Conservation (phyloP, 148 eudicot genomes). For the Dysphania ambrosioides region DNA sequence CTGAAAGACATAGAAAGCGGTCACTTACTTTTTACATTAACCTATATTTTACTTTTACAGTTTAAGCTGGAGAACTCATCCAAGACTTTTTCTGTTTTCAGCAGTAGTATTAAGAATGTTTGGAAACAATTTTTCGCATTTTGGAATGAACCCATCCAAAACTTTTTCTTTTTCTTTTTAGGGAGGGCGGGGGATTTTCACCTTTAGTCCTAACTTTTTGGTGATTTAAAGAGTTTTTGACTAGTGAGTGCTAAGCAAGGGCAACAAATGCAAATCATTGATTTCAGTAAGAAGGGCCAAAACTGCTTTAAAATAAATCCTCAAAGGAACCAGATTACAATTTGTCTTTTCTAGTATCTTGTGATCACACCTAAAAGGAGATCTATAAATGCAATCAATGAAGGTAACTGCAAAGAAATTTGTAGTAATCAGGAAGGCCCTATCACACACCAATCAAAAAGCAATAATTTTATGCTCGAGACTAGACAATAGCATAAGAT, state of each 20-base stretch:
- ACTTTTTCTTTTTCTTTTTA: too few species aligned
- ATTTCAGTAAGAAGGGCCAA: neutral
- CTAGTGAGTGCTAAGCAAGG: neutral
- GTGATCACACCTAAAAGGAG: neutral
- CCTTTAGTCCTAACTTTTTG: neutral
- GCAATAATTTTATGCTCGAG: neutral
- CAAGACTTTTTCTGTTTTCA: neutral
- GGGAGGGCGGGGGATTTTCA: too few species aligned
- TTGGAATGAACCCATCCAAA: neutral
- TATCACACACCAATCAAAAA: neutral
- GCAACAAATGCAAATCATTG: too few species aligned
- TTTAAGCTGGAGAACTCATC: neutral
- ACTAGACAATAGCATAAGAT: neutral
- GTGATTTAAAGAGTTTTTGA: neutral
- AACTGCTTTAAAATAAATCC: neutral
- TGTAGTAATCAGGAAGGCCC: neutral
- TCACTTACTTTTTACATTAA: neutral
- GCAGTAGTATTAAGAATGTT: neutral
- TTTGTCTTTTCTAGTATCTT: neutral
- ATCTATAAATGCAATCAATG: neutral
- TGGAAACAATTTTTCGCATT: neutral
- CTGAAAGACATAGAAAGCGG: neutral
- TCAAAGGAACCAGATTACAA: neutral
- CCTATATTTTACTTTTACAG: neutral
- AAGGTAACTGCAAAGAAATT: neutral